Evolutionary conservation across 805 yeast genomes (phyloP).

Genomic region (Candida loeiensis): DNA sequence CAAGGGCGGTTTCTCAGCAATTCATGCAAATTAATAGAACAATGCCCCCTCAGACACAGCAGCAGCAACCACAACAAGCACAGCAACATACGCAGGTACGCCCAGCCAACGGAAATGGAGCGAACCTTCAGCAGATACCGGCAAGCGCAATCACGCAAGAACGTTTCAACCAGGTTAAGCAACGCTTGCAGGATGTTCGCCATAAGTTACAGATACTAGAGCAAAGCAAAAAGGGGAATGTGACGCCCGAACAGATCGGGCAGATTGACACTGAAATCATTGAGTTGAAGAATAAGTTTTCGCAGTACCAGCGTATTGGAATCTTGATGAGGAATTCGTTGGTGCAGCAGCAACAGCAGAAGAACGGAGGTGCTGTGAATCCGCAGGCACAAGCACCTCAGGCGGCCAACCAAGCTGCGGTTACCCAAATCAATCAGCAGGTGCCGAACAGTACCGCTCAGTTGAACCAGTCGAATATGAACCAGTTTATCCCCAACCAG

Average conservation of each 20-base stretch:
- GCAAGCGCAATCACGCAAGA: slow-evolving; percentile 32
- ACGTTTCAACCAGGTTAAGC: slow-evolving; percentile 42
- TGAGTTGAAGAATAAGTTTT: slow-evolving; percentile 44
- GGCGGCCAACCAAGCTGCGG: slow-evolving; percentile 6
- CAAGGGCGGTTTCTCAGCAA: slow-evolving; percentile 4
- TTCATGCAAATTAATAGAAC: slow-evolving; percentile 1
- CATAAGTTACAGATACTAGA: slow-evolving; percentile 50
- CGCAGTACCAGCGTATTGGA: slow-evolving; percentile 50
- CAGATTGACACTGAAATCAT: slow-evolving; percentile 48
- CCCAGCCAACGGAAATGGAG: slow-evolving; percentile 1
- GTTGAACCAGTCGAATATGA: not conserved
- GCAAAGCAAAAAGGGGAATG: slow-evolving; percentile 40
- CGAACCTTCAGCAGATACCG: slow-evolving; percentile 11
- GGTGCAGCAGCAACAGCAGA: slow-evolving; percentile 22
- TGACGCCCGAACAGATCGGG: slow-evolving; percentile 44
- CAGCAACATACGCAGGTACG: not conserved
- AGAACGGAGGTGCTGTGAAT: slow-evolving; percentile 1
- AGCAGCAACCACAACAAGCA: slow-evolving; percentile 5
- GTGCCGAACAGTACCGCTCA: not conserved
- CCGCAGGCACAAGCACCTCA: slow-evolving; percentile 7
- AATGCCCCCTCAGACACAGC: slow-evolving; percentile 1
- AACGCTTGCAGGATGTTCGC: slow-evolving; percentile 47
- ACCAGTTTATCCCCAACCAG: slow-evolving; percentile 6
- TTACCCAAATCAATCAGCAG: not conserved
- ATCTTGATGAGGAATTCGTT: slow-evolving; percentile 43